Conservation (phyloP, 2,329 filamentous ascomycete genomes). For the Diplodia seriata region DNA sequence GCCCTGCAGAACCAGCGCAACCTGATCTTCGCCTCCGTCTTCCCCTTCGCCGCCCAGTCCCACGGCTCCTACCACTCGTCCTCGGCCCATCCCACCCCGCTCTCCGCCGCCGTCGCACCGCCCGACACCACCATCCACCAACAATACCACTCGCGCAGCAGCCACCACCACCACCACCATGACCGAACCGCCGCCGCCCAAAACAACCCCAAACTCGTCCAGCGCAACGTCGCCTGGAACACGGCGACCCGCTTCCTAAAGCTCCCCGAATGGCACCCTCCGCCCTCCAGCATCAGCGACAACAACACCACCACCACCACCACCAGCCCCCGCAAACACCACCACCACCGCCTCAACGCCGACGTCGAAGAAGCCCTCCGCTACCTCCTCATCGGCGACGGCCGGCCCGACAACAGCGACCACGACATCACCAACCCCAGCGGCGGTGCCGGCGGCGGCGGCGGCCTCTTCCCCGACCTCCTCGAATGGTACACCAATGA, state of each 20-base stretch:
- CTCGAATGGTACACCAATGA: slow-evolving; percentile 57
- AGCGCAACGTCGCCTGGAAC: slow-evolving; percentile 54
- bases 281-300: slow-evolving; percentile 36
- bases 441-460: not conserved
- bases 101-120: slow-evolving; percentile 12
- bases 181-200: not conserved
- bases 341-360: slow-evolving; percentile 34
- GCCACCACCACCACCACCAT: slow-evolving; percentile 40
- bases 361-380: slow-evolving; percentile 48
- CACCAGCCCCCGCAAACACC: slow-evolving; percentile 36
- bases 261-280: slow-evolving; percentile 38
- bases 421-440: slow-evolving; percentile 29
- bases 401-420: slow-evolving; percentile 33
- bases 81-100: slow-evolving; percentile 43
- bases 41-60: slow-evolving; percentile 43
- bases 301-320: slow-evolving; percentile 35
- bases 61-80: slow-evolving; percentile 34
- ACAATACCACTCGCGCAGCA: slow-evolving; percentile 38
- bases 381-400: slow-evolving; percentile 47
- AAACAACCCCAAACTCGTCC: slow-evolving; percentile 35
- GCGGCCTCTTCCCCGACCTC: slow-evolving; percentile 39
- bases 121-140: not conserved
- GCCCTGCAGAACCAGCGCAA: slow-evolving; percentile 25
- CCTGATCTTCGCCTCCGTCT: slow-evolving; percentile 54
- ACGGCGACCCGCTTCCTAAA: slow-evolving; percentile 54